phyloP scores from a whole-genome alignment of 495 filamentous ascomycete species.

The Penicillium riverlandense region DNA sequence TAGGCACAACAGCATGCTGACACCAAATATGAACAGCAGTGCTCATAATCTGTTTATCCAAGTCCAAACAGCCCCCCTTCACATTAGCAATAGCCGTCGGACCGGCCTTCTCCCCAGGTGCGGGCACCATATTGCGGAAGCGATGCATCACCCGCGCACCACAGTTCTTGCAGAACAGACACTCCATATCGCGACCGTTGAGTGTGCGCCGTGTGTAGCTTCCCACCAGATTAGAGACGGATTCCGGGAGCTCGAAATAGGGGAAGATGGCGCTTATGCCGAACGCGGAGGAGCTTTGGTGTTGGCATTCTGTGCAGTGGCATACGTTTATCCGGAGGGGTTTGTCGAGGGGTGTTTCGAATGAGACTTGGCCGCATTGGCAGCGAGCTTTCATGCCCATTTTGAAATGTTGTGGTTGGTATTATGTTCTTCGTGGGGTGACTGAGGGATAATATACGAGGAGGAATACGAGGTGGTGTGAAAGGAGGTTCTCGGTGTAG shows the following conservation, averaged over 20 bases:
- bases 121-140: constrained; percentile 37
- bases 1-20: constrained; percentile 53
- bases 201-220: constrained; percentile 40
- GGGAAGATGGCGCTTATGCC: constrained; percentile 64
- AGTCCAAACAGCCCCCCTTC: constrained; percentile 55
- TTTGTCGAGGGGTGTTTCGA: constrained; percentile 43
- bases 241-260: constrained; percentile 40
- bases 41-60: constrained; percentile 40
- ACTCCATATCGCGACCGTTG: constrained; percentile 38
- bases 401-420: neutral
- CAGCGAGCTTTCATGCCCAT: constrained; percentile 49
- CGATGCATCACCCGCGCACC: constrained; percentile 52
- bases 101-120: constrained; percentile 9
- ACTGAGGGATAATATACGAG: too few species aligned
- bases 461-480: too few species aligned
- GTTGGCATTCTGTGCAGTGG: constrained; percentile 60
- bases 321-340: constrained; percentile 58
- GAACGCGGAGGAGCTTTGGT: constrained; percentile 61
- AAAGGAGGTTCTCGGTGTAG: too few species aligned
- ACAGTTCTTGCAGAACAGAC: constrained; percentile 55
- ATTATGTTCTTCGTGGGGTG: too few species aligned
- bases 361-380: constrained; percentile 55
- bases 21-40: constrained; percentile 56
- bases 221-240: constrained; percentile 29
- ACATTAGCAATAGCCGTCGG: constrained; percentile 39